phyloP scores from a whole-genome alignment of 306 rosid species.

The Vigna angularis region DNA sequence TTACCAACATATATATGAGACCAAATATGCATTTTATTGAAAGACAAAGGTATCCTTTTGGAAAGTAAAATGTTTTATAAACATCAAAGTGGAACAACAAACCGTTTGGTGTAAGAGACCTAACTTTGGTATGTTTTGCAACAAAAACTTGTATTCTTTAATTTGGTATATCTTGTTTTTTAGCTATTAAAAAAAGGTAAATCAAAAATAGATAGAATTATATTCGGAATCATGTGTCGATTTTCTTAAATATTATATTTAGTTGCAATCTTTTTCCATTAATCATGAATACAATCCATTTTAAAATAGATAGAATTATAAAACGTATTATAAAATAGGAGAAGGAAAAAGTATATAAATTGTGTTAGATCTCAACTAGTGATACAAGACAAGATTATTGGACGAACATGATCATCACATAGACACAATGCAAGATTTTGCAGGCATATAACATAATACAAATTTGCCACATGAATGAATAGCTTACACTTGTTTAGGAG shows the following conservation, averaged over 20 bases:
- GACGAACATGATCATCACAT: not conserved
- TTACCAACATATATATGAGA: not conserved
- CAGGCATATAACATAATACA: conserved; percentile 2
- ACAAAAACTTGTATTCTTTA: not conserved
- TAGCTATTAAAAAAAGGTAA: no score
- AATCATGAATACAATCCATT: no score
- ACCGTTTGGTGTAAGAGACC: not conserved
- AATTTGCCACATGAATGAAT: conserved; percentile 9
- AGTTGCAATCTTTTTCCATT: no score
- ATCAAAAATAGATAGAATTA: no score
- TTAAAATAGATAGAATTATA: no score
- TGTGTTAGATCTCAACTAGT: no score
- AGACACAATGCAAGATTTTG: not conserved
- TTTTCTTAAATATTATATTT: no score
- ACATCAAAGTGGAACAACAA: not conserved
- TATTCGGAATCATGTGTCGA: no score
- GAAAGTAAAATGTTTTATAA: not conserved
- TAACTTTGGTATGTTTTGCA: not conserved
- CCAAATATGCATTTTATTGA: not conserved
- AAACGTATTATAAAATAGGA: no score
- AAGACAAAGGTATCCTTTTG: not conserved
- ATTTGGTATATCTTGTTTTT: no score
- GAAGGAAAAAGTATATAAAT: no score
- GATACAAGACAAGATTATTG: no score
- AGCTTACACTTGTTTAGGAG: not conserved